Evolutionary conservation across 768 basidiomycete genomes (phyloP), one percentile per base, ranked within the genome.

Genomic region (Mycena capillaripes): DNA sequence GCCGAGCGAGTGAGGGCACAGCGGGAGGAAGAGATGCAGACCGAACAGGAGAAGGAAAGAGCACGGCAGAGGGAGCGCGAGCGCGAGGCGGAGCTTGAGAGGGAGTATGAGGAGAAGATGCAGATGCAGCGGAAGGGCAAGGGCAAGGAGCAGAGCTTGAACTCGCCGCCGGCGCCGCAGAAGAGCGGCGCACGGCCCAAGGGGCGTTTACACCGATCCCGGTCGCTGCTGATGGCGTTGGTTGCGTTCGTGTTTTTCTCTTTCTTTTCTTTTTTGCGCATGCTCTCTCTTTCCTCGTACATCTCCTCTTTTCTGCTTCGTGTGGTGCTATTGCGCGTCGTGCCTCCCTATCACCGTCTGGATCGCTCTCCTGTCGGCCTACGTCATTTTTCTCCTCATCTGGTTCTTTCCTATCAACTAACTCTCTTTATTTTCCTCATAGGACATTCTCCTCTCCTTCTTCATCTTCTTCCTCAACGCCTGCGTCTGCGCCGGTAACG

Each of bases 211-310:
- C 38, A 53, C 21, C 63, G 65, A 17, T 74, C 73, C 17, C 86
- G 90, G 52, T 94, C 93, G 19, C 78, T 94, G 70, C 83, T 93
- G 57, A 92, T 91, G 87, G 88, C 91, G 9, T 82, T 95, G 46
- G 89, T 94, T 69, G 87, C 90, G 87, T 92, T 82, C 61, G 86
- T 70, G n/a, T 40, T 61, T 79, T 48, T 70, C 58, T 67, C 23
- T 53, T 29, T 52, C 17, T 29, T 48, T 42, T 21, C 29, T 36
- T 25, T 48, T 30, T n/a, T 25, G 55, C 53, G 30, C n/a, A 29
- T 72, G 42, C 65, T 58, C 52, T 42, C n/a, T n/a, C n/a, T n/a
- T 72, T 55, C 16, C 11, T 7, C 25, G 48, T 25, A 30, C 53
- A 66, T 38, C 69, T 55, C 30, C 25, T 79, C 36, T 72, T n/a